Base-by-base conservation (phyloP, 371 early-diverging fungal species). In the Umbelopsis sp. region DNA sequence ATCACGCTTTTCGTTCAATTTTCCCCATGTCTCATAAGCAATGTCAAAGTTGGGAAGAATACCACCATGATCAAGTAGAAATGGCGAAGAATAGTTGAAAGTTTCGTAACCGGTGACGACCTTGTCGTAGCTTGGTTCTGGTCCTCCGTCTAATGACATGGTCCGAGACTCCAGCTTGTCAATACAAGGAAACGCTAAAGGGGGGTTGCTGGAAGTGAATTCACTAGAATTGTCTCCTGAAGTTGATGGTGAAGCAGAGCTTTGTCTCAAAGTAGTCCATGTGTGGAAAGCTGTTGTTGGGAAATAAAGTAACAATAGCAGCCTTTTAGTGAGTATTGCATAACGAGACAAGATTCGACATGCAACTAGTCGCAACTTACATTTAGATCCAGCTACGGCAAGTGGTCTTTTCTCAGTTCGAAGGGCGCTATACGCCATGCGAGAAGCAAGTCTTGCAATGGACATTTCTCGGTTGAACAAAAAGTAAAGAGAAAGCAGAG, bases 21-120 rank as follows among this genome's bases (percentile, higher is more conserved):
- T 79, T 12, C 95, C 95, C 95, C 96, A 95, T 12, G 95, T 91
- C 70, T 97, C 90, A 77, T 97, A 92, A 29, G 93, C 94, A 75
- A 93, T 82, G 53, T 90, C 82, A 67, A 95, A 79, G 57, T 82
- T 70, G 20, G 94, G 91, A 4, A 98, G 82, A 50, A 87, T 77
- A 18, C 96, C 96, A 46, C 97, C 97, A 68, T 95, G 90, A 70
- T 93, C 93, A 52, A 93, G 77, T 16, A 87, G 71, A 71, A 96
- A 95, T 4, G 93, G 92, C 35, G 85, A 65, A 8, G 72, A 63
- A 79, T 92, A 86, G 53, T 83, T 80, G 72, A 86, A 96, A 16
- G 83, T 76, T 57, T 86, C 80, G 80, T 94, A 96, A 44, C 96
- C 96, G 0, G 92, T 90, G 41, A 93, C 91, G 1, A 94, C 85